These are phyloP conservation scores for Dactylellina haptotyla DNA, from an alignment of 2,329 filamentous ascomycete genomes.

Conservation along the genomic window DNA sequence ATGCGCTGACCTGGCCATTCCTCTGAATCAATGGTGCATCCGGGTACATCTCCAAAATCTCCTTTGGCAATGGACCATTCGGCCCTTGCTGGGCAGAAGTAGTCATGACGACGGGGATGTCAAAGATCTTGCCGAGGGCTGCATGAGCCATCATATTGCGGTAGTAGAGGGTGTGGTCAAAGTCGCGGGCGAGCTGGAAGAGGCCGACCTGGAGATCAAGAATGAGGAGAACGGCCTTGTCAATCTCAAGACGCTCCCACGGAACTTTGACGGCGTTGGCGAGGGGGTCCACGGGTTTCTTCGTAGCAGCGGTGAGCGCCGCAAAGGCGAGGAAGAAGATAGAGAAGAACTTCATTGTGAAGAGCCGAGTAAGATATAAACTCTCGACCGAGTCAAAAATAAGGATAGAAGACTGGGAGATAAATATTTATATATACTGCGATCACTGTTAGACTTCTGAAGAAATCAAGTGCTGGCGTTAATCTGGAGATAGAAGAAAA, in stretches of 20 bases:
- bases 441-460: conserved; percentile 12
- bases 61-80: conserved; percentile 76
- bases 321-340: conserved; percentile 52
- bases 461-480: conserved; percentile 16
- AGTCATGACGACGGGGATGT: conserved; percentile 75
- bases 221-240: conserved; percentile 66
- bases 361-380: background rate
- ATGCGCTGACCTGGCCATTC: conserved; percentile 78
- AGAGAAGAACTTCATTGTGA: conserved; percentile 57
- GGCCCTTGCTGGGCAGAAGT: conserved; percentile 76
- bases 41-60: conserved; percentile 75
- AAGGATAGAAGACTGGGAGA: conserved; percentile 34
- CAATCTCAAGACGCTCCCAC: conserved; percentile 60
- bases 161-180: conserved; percentile 72
- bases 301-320: conserved; percentile 54
- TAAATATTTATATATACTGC: conserved; percentile 4
- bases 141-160: conserved; percentile 76
- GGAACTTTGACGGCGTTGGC: conserved; percentile 43
- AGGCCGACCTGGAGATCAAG: conserved; percentile 72
- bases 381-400: conserved; percentile 29
- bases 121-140: conserved; percentile 72
- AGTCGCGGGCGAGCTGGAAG: conserved; percentile 72
- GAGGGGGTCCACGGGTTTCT: conserved; percentile 30
- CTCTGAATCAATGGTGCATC: conserved; percentile 73
- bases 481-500: conserved; percentile 14